These are phyloP conservation scores for Naganishia cerealis DNA, from an alignment of 1,284 basidiomycete species.

Conservation along the genomic window DNA sequence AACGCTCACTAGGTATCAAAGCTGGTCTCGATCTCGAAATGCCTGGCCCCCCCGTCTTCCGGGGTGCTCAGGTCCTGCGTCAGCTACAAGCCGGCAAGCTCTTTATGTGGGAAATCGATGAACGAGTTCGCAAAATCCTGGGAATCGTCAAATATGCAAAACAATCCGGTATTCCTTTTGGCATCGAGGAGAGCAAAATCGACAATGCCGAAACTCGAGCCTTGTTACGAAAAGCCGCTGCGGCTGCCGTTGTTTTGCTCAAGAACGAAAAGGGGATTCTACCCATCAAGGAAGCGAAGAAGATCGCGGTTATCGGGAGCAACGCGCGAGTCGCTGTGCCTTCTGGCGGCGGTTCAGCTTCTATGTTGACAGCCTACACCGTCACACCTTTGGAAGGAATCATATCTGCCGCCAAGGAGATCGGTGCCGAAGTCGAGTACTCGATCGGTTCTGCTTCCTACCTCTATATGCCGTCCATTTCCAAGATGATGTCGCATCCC, in stretches of 20 bases:
- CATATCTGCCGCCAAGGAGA: constrained; percentile 41
- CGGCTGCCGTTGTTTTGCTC: constrained; percentile 67
- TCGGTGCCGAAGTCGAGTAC: constrained; percentile 37
- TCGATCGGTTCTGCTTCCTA: constrained; percentile 37
- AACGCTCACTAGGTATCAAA: constrained; percentile 57
- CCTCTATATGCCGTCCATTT: constrained; percentile 38
- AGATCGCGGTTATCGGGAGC: constrained; percentile 58
- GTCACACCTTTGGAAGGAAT: constrained; percentile 64
- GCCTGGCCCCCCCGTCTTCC: constrained; percentile 55
- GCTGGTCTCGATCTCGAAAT: constrained; percentile 78
- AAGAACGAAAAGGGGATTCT: constrained; percentile 64
- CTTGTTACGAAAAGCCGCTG: constrained; percentile 64
- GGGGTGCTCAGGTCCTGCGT: constrained; percentile 58
- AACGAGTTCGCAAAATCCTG: constrained; percentile 64
- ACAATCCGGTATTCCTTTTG: constrained; percentile 38
- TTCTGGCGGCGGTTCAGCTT: constrained; percentile 60
- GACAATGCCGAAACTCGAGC: constrained; percentile 57
- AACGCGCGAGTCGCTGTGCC: constrained; percentile 58
- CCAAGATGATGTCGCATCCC: constrained; percentile 31
- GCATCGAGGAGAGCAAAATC: constrained; percentile 53
- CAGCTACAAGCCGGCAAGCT: constrained; percentile 66
- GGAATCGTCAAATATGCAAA: constrained; percentile 37
- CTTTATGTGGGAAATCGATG: constrained; percentile 65
- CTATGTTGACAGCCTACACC: constrained; percentile 58
- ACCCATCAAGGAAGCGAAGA: constrained; percentile 53